These are phyloP conservation scores for Macrotyloma uniflorum DNA, from an alignment of 306 rosid species.

Conservation along the genomic window DNA sequence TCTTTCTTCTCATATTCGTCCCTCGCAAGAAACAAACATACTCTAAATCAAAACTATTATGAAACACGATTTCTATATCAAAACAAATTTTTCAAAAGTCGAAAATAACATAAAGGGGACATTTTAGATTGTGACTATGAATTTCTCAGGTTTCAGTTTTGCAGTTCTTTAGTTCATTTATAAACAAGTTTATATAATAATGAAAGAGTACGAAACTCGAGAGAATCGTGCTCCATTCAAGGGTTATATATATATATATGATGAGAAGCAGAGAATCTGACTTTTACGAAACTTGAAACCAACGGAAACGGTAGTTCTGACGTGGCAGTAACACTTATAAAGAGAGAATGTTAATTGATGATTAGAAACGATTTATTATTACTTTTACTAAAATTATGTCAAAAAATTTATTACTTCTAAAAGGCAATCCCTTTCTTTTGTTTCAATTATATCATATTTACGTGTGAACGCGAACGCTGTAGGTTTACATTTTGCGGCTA, in stretches of 20 bases:
- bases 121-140: background rate
- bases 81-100: too few relatives aligned
- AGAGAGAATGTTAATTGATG: too few relatives aligned
- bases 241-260: too few relatives aligned
- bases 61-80: too few relatives aligned
- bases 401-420: background rate
- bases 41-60: too few relatives aligned
- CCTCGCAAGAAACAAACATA: too few relatives aligned
- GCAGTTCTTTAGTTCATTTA: background rate
- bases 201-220: background rate
- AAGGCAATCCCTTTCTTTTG: background rate
- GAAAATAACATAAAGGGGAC: too few relatives aligned
- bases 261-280: background rate
- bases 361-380: too few relatives aligned
- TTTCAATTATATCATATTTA: background rate
- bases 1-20: too few relatives aligned
- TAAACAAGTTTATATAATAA: background rate
- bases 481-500: background rate
- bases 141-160: background rate
- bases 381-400: too few relatives aligned
- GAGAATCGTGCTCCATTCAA: background rate
- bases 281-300: conserved; percentile 39
- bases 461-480: background rate
- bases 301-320: background rate
- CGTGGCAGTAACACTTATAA: background rate